A percentile compares a stretch with the other conserved stretches of the same genome.
These are phyloP conservation scores for Camelina neglecta DNA, from an alignment of 345 rosid genomes.

Conservation along the genomic window DNA sequence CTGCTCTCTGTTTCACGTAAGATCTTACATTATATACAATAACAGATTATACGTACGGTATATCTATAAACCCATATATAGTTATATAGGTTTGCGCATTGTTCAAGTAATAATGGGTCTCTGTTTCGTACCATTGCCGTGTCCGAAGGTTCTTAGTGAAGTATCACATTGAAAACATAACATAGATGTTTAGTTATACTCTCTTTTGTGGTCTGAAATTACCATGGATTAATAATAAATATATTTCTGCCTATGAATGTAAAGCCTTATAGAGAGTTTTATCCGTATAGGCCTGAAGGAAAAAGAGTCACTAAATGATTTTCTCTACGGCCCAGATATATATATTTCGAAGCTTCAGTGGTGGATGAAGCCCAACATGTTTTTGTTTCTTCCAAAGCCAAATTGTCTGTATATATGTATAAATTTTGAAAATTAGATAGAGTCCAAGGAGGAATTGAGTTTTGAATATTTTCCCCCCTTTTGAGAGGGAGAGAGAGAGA, in stretches of 20 bases:
- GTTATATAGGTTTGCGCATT: not conserved
- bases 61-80: too few relatives aligned
- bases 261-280: not conserved
- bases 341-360: not conserved
- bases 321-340: not conserved
- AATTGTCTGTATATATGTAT: not conserved
- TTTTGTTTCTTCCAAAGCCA: not conserved
- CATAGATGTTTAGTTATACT: too few relatives aligned
- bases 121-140: too few relatives aligned
- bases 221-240: not conserved
- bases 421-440: not conserved
- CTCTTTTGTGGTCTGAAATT: not conserved
- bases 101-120: not conserved
- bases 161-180: not conserved
- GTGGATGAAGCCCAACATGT: not conserved
- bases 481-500: too few relatives aligned
- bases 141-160: not conserved
- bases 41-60: too few relatives aligned
- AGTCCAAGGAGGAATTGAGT: too few relatives aligned
- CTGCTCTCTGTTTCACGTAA: constrained; percentile 3
- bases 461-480: too few relatives aligned
- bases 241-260: not conserved
- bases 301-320: not conserved
- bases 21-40: not conserved
- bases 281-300: not conserved